These are phyloP conservation scores for Rhododendron ferrugineum DNA, from an alignment of 148 eudicot genomes.

Conservation along the genomic window DNA sequence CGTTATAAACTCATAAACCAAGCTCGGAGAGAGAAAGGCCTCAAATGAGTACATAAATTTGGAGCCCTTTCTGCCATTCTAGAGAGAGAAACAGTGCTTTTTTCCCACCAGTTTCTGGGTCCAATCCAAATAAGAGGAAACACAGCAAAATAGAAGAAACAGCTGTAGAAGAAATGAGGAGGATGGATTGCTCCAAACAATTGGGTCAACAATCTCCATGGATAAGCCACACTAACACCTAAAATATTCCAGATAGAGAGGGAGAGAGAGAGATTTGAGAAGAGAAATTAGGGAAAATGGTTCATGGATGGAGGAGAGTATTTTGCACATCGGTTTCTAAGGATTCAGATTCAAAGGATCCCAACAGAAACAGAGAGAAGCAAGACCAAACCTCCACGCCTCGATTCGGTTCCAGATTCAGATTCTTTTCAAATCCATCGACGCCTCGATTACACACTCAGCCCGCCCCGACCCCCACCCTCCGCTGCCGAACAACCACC, in stretches of 20 bases:
- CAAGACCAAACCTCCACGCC: conserved; percentile 17
- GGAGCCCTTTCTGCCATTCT: not conserved
- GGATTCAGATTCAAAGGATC: conserved; percentile 29
- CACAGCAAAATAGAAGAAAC: not conserved
- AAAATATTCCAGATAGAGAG: not conserved
- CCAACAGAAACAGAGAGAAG: not conserved
- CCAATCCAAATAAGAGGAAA: not conserved
- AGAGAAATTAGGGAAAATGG: conserved; percentile 34
- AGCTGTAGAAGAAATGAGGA: not conserved
- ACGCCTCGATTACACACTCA: conserved; percentile 38
- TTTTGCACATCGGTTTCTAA: conserved; percentile 61
- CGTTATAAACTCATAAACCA: not conserved
- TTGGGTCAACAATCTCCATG: not conserved
- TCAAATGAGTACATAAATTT: not conserved
- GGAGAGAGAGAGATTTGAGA: not conserved
- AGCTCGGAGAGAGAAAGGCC: not conserved
- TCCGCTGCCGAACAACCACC: conserved; percentile 32
- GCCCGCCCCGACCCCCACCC: conserved; percentile 18
- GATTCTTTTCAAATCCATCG: conserved; percentile 52
- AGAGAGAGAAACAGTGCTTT: not conserved
- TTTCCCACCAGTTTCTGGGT: not conserved
- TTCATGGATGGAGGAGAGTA: conserved; percentile 68
- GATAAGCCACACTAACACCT: not conserved
- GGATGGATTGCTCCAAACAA: not conserved
- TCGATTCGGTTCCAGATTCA: conserved; percentile 32